Evolutionary conservation across 73 alveolate genomes (phyloP).

Genomic region (Tetrahymena elliotti): DNA sequence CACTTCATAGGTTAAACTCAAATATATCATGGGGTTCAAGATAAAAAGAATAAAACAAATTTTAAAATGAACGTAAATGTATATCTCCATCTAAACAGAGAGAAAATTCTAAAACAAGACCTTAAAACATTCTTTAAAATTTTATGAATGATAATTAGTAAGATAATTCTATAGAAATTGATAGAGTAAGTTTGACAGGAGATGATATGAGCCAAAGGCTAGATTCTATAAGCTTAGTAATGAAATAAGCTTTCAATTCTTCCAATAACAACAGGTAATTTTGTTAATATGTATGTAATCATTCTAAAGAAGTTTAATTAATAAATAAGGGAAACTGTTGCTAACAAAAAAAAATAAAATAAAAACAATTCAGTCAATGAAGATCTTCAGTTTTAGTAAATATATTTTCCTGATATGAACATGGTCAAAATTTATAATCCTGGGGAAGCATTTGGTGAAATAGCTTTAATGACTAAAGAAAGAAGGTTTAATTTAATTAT

Average conservation of each 20-base stretch:
- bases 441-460: slow-evolving; percentile 94
- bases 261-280: background rate
- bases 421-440: slow-evolving; percentile 54
- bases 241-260: background rate
- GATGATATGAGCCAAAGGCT: background rate
- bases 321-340: background rate
- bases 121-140: background rate
- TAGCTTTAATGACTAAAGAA: slow-evolving; percentile 71
- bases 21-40: background rate
- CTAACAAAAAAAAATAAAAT: too few relatives aligned
- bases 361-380: background rate
- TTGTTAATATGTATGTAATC: background rate
- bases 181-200: background rate
- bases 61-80: background rate
- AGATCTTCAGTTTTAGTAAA: background rate
- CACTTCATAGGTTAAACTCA: background rate
- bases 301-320: background rate
- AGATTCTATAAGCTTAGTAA: background rate
- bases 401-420: slow-evolving; percentile 18
- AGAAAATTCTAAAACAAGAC: background rate
- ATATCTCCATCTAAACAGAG: background rate
- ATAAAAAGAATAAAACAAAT: background rate
- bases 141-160: background rate
- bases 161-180: background rate
- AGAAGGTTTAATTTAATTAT: background rate